Evolutionary conservation across 116 monocot genomes (phyloP), one percentile per base, ranked within the genome.

Genomic region (Dioscorea cayenensis): DNA sequence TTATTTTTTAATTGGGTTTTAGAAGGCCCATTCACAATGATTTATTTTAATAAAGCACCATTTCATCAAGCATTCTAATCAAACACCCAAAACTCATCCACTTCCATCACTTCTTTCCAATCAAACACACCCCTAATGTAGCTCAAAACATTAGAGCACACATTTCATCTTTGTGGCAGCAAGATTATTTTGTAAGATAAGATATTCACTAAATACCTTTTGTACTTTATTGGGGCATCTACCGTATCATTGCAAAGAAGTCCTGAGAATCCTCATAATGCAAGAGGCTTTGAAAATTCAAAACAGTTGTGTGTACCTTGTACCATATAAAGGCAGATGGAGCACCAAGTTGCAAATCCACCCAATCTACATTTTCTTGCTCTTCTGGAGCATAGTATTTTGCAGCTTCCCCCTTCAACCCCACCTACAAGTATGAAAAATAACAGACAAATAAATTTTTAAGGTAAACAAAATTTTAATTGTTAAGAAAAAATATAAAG

Each of bases 321-420:
- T 91, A 95, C 95, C 95, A 95, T n/a, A 76, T 89, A 74, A 95
- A 91, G 60, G 77, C 21, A 64, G 86, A 70, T 69, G 71, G 75
- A 25, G 60, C 55, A 61, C 81, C 74, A 37, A 72, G 62, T n/a
- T 79, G 50, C 72, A 95, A 66, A n/a, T 79, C 75, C 32, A 11
- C 71, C 95, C 95, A 95, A 22, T 76, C 73, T 59, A 71, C 81
- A 77, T 64, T 78, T 81, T 77, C 73, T 58, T 89, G 81, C 63
- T 81, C 69, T 21, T 85, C 77, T 38, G 77, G 80, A 77, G 76
- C 64, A 83, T 87, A 91, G 28, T 91, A 52, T 76, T 83, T 81
- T 70, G 68, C 64, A 38, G 60, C 81, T 62, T 95, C 95, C 19
- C 95, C 95, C 77, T 81, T 87, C 68, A 95, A 65, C 16, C 92